Evolutionary conservation across 1,139 yeast species (phyloP).

Genomic region (Taphrina deformans): DNA sequence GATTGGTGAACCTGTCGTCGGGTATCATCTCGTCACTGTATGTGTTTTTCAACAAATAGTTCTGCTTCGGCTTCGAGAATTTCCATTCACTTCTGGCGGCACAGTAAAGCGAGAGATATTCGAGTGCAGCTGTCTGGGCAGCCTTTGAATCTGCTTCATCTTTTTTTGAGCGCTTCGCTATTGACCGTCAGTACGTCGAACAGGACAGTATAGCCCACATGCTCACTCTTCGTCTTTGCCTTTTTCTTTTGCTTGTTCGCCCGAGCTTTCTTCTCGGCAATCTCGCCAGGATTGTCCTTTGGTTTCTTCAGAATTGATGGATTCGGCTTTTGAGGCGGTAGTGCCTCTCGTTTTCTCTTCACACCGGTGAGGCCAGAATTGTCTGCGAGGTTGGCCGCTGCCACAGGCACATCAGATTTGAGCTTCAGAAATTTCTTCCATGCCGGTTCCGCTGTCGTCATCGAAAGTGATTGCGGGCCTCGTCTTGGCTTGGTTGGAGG

Average conservation of each 20-base stretch:
- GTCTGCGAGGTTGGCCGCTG: constrained; percentile 8
- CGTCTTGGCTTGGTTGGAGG: no score
- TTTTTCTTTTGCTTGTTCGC: constrained; percentile 12
- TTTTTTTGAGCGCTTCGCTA: constrained; percentile 11
- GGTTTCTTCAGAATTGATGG: not conserved
- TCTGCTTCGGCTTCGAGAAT: constrained; percentile 29
- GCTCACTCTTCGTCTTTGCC: constrained; percentile 9
- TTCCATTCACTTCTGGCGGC: constrained; percentile 6
- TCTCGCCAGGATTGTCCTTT: not conserved
- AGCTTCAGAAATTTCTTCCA: constrained; percentile 30
- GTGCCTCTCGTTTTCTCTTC: not conserved
- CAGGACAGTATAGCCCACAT: no score
- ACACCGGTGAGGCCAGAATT: not conserved
- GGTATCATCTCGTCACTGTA: constrained; percentile 10
- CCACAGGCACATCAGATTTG: constrained; percentile 13
- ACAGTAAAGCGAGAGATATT: constrained; percentile 15
- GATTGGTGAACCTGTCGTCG: not conserved
- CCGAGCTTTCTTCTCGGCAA: not conserved
- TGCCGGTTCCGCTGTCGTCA: constrained; percentile 29
- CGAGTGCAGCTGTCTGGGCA: constrained; percentile 6
- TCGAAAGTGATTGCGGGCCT: no score
- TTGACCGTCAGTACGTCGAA: not conserved
- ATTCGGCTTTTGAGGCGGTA: constrained; percentile 9
- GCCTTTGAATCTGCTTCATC: constrained; percentile 25
- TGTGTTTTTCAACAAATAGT: constrained; percentile 13